A percentile compares a stretch with the other conserved stretches of the same genome.
phyloP scores from a whole-genome alignment of 2,329 filamentous ascomycete species.

The Talaromyces amestolkiae region DNA sequence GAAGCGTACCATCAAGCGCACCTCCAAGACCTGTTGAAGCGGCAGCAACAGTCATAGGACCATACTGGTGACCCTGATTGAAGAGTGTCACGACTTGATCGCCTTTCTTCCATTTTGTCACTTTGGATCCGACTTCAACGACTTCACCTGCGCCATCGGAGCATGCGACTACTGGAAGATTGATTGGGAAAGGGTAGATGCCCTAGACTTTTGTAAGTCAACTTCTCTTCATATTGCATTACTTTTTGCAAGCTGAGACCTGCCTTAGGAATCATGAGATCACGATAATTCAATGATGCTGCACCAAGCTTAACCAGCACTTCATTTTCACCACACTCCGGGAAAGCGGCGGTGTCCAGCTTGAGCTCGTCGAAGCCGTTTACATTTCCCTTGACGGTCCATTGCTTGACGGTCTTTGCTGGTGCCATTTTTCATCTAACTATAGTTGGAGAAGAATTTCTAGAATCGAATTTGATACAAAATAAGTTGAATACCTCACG shows the following conservation, averaged over 20 bases:
- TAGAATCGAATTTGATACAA: too few relatives aligned
- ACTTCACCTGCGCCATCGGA: conserved; percentile 47
- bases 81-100: conserved; percentile 60
- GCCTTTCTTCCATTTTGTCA: conserved; percentile 56
- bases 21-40: conserved; percentile 64
- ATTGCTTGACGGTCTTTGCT: conserved; percentile 53
- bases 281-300: conserved; percentile 52
- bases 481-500: not conserved
- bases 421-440: conserved; percentile 29
- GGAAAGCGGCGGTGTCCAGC: conserved; percentile 54
- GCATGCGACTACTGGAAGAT: conserved; percentile 33
- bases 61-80: conserved; percentile 57
- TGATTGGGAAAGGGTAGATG: conserved; percentile 34
- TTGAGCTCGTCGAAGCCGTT: conserved; percentile 61
- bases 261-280: conserved; percentile 47
- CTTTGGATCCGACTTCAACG: conserved; percentile 54
- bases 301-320: conserved; percentile 66
- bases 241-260: conserved; percentile 25
- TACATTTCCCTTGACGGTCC: conserved; percentile 50
- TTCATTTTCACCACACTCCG: conserved; percentile 65
- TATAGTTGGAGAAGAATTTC: too few relatives aligned
- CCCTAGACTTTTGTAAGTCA: conserved; percentile 36
- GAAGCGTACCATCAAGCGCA: conserved; percentile 64
- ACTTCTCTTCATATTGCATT: not conserved
- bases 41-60: conserved; percentile 42